These are phyloP conservation scores for Strigomonas culicis DNA, from an alignment of 208 protist species.

Conservation along the genomic window DNA sequence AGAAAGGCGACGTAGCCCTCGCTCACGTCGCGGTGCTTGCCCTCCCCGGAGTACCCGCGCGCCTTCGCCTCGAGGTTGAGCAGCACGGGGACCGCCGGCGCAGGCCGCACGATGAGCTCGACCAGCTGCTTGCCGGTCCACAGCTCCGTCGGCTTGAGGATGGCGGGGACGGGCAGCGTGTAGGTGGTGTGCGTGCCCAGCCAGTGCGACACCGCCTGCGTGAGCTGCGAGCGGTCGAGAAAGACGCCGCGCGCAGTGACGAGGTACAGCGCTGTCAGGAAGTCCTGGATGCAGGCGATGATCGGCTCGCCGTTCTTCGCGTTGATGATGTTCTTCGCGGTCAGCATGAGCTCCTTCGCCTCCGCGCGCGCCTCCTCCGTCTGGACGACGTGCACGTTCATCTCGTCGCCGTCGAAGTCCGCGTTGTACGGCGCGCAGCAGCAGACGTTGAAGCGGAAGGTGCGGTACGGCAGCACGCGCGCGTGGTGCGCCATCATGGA, in stretches of 20 bases:
- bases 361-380: constrained; percentile 99
- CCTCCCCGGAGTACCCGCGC: constrained; percentile 80
- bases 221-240: constrained; percentile 91
- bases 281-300: constrained; percentile 99
- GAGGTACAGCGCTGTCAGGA: constrained; percentile 97
- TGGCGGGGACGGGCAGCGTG: constrained; percentile 94
- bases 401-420: constrained; percentile 99
- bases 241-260: constrained; percentile 96
- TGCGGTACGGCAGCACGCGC: constrained; percentile 95
- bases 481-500: constrained; percentile 98
- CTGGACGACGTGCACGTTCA: constrained; percentile 99
- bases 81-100: constrained; percentile 38
- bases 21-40: constrained; percentile 58
- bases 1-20: constrained; percentile 96
- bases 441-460: constrained; percentile 99
- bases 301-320: constrained; percentile 98
- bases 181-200: constrained; percentile 63
- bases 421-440: constrained; percentile 99
- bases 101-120: constrained; percentile 88
- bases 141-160: constrained; percentile 96
- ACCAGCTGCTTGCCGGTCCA: constrained; percentile 99
- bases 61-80: constrained; percentile 93
- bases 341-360: constrained; percentile 95
- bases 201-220: constrained; percentile 89
- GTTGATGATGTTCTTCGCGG: constrained; percentile 97